Evolutionary conservation across 441 rosid genomes (phyloP).

Genomic region (Corymbia citriodora): DNA sequence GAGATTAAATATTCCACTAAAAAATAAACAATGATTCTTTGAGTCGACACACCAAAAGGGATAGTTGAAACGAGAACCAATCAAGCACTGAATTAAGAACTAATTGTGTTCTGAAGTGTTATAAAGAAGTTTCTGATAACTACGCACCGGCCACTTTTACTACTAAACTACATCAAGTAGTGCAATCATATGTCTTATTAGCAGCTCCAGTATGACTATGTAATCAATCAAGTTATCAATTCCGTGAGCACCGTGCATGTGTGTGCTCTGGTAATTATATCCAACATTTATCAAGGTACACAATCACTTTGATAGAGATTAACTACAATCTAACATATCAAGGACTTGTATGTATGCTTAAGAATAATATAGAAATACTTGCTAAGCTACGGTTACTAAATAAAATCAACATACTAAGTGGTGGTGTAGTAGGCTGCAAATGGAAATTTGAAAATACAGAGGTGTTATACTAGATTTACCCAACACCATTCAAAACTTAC

Average conservation of each 20-base stretch:
- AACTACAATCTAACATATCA: neutral
- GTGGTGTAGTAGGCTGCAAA: neutral
- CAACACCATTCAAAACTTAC: neutral
- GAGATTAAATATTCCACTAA: neutral
- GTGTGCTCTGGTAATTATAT: neutral
- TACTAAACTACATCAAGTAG: neutral
- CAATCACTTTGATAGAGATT: neutral
- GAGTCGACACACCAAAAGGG: neutral
- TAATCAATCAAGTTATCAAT: neutral
- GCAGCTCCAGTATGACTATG: neutral
- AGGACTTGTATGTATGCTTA: neutral
- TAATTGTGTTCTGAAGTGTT: neutral
- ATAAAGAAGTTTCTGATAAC: neutral
- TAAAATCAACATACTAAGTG: neutral
- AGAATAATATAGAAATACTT: neutral
- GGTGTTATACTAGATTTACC: neutral
- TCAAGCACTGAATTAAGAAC: neutral
- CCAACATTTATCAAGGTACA: neutral
- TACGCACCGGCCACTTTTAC: neutral
- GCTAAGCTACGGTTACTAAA: neutral
- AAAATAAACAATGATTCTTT: neutral
- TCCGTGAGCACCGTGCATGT: neutral
- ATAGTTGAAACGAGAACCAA: neutral
- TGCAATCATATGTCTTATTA: neutral
- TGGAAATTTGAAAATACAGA: neutral